phyloP scores from a whole-genome alignment of 257 asterid species.

The Penstemon davidsonii region DNA sequence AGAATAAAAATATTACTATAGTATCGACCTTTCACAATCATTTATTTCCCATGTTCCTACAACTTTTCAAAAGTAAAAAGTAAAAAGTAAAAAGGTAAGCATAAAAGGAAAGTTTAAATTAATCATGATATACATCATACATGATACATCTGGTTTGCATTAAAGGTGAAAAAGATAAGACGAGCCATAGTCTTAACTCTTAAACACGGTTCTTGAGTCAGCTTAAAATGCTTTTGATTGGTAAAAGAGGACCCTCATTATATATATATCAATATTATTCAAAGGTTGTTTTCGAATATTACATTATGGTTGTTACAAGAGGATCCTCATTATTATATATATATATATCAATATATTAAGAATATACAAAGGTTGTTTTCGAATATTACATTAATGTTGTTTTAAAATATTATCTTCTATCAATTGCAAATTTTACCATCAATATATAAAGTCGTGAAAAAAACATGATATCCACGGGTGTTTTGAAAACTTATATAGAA shows the following conservation, averaged over 20 bases:
- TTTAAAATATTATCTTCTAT: too few relatives aligned
- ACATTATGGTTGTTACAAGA: too few relatives aligned
- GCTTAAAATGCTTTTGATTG: slow-evolving; percentile 24
- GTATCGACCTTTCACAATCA: slow-evolving; percentile 13
- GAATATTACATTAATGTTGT: too few relatives aligned
- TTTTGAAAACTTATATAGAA: too few relatives aligned
- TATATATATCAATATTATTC: background rate
- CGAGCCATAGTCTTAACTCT: slow-evolving; percentile 13
- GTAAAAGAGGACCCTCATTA: slow-evolving; percentile 12
- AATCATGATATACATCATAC: slow-evolving; percentile 7
- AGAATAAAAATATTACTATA: background rate
- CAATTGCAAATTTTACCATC: too few relatives aligned
- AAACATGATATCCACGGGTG: too few relatives aligned
- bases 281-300: slow-evolving; percentile 4
- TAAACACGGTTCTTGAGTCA: slow-evolving; percentile 11
- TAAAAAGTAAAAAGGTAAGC: slow-evolving; percentile 23
- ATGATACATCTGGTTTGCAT: slow-evolving; percentile 11
- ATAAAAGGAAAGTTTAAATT: slow-evolving; percentile 25
- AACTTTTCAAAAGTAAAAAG: slow-evolving; percentile 16
- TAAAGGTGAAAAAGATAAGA: slow-evolving; percentile 1
- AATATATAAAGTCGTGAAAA: too few relatives aligned
- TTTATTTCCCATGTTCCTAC: slow-evolving; percentile 19
- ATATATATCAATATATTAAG: too few relatives aligned
- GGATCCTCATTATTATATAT: too few relatives aligned
- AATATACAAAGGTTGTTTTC: too few relatives aligned